phyloP scores from a whole-genome alignment of 768 basidiomycete species.

The Suillus luteus region DNA sequence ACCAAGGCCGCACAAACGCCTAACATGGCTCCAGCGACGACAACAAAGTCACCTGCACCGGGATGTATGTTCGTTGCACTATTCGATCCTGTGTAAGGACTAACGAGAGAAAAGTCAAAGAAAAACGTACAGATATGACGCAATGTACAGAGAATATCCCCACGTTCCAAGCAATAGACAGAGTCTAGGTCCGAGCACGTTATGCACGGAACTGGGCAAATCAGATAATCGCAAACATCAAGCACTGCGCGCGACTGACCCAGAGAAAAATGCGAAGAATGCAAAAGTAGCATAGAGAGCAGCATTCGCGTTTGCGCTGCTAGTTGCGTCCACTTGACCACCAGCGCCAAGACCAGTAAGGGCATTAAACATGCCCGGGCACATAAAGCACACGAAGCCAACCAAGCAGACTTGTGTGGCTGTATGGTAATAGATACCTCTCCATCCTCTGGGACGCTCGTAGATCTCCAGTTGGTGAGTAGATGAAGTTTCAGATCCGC shows the following conservation, averaged over 20 bases:
- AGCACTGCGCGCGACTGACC: constrained; percentile 42
- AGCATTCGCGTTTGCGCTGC: constrained; percentile 68
- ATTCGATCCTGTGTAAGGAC: constrained; percentile 8
- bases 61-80: constrained; percentile 75
- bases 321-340: constrained; percentile 67
- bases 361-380: constrained; percentile 75
- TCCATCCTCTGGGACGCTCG: constrained; percentile 52
- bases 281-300: constrained; percentile 70
- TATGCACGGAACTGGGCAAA: constrained; percentile 66
- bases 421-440: constrained; percentile 60
- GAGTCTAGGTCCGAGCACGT: constrained; percentile 72
- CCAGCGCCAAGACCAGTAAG: constrained; percentile 79
- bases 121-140: constrained; percentile 64
- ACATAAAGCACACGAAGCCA: constrained; percentile 67
- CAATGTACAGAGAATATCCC: constrained; percentile 79
- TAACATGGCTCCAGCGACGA: constrained; percentile 70
- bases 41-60: constrained; percentile 60
- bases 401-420: constrained; percentile 50
- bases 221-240: background rate
- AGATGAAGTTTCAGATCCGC: constrained; percentile 5
- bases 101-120: background rate
- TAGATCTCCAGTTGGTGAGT: constrained; percentile 31
- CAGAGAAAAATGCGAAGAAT: constrained; percentile 64
- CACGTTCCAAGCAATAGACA: constrained; percentile 74
- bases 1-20: constrained; percentile 72